These are phyloP conservation scores for Venturia aucupariae DNA, from an alignment of 2,329 filamentous ascomycete species.

Conservation along the genomic window DNA sequence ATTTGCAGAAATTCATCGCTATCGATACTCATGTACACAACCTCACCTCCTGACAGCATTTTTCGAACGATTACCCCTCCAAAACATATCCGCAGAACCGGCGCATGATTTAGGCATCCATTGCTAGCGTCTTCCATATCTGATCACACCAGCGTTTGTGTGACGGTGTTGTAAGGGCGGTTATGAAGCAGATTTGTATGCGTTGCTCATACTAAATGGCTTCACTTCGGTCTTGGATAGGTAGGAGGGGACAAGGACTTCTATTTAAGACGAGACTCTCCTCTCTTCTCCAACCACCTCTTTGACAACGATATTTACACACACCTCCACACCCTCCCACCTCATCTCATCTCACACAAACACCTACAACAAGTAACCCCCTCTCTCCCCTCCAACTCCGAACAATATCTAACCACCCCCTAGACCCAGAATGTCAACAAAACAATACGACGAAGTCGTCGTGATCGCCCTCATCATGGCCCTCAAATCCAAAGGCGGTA, in stretches of 20 bases:
- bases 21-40: background rate
- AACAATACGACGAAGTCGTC: constrained; percentile 10
- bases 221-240: background rate
- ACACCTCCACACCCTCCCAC: background rate
- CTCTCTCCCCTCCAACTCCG: background rate
- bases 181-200: background rate
- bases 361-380: too few relatives aligned
- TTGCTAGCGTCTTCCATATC: background rate
- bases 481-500: background rate
- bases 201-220: background rate
- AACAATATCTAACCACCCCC: background rate
- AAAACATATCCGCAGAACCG: background rate
- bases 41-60: background rate
- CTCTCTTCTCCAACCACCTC: background rate
- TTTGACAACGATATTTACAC: too few relatives aligned
- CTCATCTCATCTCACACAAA: background rate
- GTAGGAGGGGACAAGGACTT: background rate
- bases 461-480: constrained; percentile 9
- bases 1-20: background rate
- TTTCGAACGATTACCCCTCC: background rate
- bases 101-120: background rate
- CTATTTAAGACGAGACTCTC: background rate
- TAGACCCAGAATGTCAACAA: background rate
- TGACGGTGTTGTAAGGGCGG: background rate
- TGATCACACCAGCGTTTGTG: background rate